Evolutionary conservation across 2,329 filamentous ascomycete genomes (phyloP).

Genomic region (Cryoendolithus antarcticus): DNA sequence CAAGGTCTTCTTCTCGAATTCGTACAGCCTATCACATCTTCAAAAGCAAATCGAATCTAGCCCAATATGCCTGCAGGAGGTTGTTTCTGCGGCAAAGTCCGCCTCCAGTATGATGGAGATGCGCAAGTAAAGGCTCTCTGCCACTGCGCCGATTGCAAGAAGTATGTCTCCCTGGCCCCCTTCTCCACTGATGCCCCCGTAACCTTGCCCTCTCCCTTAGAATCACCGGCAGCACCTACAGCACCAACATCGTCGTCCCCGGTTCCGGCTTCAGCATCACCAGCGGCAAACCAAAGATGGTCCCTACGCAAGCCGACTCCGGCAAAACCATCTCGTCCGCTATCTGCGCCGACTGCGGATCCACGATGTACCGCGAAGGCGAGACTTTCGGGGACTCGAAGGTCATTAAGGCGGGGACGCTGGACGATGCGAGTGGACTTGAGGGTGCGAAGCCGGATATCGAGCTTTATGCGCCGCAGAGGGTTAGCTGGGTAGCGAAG

Average conservation of each 20-base stretch:
- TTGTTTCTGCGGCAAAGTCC: conserved; percentile 40
- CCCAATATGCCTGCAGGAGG: conserved; percentile 28
- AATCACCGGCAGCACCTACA: conserved; percentile 41
- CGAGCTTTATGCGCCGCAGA: conserved; percentile 28
- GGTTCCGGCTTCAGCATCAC: conserved; percentile 33
- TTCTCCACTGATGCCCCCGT: too few relatives aligned
- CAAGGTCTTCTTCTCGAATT: conserved; percentile 6
- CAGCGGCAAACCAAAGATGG: conserved; percentile 40
- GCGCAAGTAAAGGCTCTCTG: conserved; percentile 38
- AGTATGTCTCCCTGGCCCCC: too few relatives aligned
- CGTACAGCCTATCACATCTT: not conserved
- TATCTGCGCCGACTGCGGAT: conserved; percentile 50
- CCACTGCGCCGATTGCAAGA: conserved; percentile 47
- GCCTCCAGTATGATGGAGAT: conserved; percentile 37
- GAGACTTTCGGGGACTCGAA: conserved; percentile 26
- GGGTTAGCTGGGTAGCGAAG: conserved; percentile 25
- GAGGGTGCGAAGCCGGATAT: conserved; percentile 26
- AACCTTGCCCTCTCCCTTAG: too few relatives aligned
- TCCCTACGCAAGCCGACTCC: conserved; percentile 37
- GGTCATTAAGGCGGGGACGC: conserved; percentile 28
- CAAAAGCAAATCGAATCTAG: conserved; percentile 2
- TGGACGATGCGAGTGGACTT: conserved; percentile 30
- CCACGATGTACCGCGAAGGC: conserved; percentile 35
- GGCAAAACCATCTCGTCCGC: conserved; percentile 42
- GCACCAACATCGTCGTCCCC: conserved; percentile 37